These are phyloP conservation scores for Myriosclerotinia duriaeana DNA, from an alignment of 2,329 filamentous ascomycete species.

Conservation along the genomic window DNA sequence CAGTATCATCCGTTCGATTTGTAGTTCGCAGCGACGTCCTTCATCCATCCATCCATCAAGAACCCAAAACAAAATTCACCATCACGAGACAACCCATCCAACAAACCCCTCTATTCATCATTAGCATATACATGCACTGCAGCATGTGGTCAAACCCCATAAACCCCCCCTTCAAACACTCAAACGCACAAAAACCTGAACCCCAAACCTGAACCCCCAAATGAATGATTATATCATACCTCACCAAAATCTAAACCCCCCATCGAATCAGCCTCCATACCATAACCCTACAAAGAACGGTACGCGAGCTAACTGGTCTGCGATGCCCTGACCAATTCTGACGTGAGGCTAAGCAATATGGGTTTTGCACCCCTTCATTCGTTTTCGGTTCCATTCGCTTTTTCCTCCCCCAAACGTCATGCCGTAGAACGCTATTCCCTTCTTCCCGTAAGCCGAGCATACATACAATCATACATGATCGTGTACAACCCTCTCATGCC, in stretches of 20 bases:
- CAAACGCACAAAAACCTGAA: neutral
- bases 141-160: neutral
- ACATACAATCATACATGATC: neutral
- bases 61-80: neutral
- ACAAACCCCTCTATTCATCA: neutral
- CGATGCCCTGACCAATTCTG: neutral
- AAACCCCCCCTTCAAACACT: neutral
- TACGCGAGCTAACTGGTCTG: constrained; percentile 2
- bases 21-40: neutral
- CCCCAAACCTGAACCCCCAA: neutral
- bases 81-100: constrained; percentile 11
- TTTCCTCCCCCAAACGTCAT: neutral
- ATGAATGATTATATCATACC: no score
- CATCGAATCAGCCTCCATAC: constrained; percentile 1
- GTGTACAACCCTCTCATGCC: neutral
- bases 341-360: constrained; percentile 11
- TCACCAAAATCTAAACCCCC: neutral
- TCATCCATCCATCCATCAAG: neutral
- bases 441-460: constrained; percentile 10
- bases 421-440: neutral
- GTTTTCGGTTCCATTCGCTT: no score
- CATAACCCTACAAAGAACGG: neutral
- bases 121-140: neutral
- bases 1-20: neutral
- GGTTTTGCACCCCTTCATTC: neutral